Base-by-base conservation (phyloP, 2,329 filamentous ascomycete species). In the Talaromyces amestolkiae region DNA sequence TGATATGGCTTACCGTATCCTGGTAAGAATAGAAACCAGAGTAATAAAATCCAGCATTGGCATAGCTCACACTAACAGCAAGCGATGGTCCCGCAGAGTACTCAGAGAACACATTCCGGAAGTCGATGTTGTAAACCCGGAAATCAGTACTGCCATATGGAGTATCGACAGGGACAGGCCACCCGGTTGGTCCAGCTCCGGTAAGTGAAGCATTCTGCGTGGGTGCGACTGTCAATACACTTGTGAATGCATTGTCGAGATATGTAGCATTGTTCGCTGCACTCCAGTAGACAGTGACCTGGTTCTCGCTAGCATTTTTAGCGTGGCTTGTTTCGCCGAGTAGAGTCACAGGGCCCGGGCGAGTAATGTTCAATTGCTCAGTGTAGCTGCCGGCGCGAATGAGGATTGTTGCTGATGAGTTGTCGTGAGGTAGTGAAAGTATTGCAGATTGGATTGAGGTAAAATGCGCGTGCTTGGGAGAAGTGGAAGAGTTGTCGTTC, bases 21-120 rank as follows among this genome's bases (percentile, higher is more conserved):
- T 90, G 88, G 70, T 87, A 90, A 65, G 84, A 87, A 71, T 88
- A 87, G 70, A 90, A 86, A 0, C 87, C 86, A 56, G 85, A 87
- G 56, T 84, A 85, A 72, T 90, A 91, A 72, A 91, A 90, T 0
- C 87, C 86, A 0, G 86, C 83, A 71, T 90, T 90, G 0, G 88
- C 87, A 53, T 86, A 84, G 67, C 84, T 85, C 5, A 89, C 80
- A 19, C 84, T 86, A 7, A 90, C 71, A 0, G 88, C 87, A 47
- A 89, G 82, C 3, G 84, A 81, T 0, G 87, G 88, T 0, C 87
- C 87, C 41, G 80, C 80, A 1, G 83, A 75, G 65, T 79, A 80
- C 33, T 84, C 83, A 0, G 80, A 77, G 69, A 82, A 88, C 53
- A 85, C 81, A 69, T 91, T 91, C 22, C 83, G 79, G 68, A 90